These are phyloP conservation scores for Chaetomiaceae sp. DNA, from an alignment of 2,329 filamentous ascomycete species.

Conservation along the genomic window DNA sequence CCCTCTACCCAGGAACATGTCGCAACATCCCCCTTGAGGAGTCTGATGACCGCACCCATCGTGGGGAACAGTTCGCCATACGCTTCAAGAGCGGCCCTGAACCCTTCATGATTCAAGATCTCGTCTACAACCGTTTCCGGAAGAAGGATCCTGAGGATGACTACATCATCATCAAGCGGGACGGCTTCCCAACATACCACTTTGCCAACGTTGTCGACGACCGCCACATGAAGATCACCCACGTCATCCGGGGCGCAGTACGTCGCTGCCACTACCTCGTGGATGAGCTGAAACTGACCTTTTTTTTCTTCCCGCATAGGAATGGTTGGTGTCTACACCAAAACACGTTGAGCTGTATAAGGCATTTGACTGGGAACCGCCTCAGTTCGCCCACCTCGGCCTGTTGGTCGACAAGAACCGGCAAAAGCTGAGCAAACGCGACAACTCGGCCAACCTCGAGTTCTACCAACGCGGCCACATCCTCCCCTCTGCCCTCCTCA, in stretches of 20 bases:
- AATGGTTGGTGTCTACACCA: constrained; percentile 95
- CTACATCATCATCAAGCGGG: constrained; percentile 84
- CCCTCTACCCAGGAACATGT: constrained; percentile 62
- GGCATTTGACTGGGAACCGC: constrained; percentile 69
- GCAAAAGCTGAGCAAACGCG: constrained; percentile 83
- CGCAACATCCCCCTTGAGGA: constrained; percentile 60
- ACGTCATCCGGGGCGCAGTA: constrained; percentile 85
- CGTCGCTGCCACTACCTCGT: constrained; percentile 22
- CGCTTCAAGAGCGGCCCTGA: constrained; percentile 64
- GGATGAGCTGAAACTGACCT: neutral
- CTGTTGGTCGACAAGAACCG: constrained; percentile 64
- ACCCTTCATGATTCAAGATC: constrained; percentile 65
- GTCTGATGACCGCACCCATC: constrained; percentile 63
- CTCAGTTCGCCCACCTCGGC: constrained; percentile 75
- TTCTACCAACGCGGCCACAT: constrained; percentile 46
- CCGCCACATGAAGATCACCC: constrained; percentile 90
- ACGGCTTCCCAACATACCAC: constrained; percentile 93
- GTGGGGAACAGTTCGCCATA: constrained; percentile 70
- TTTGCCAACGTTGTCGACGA: constrained; percentile 97
- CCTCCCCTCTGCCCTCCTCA: constrained; percentile 53
- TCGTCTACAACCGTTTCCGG: constrained; percentile 70
- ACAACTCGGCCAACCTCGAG: constrained; percentile 49
- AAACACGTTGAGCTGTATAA: constrained; percentile 67
- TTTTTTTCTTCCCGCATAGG: constrained; percentile 41
- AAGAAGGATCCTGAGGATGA: constrained; percentile 62